Base-by-base conservation (phyloP, 768 basidiomycete genomes). In the Pleurotus cornucopiae region DNA sequence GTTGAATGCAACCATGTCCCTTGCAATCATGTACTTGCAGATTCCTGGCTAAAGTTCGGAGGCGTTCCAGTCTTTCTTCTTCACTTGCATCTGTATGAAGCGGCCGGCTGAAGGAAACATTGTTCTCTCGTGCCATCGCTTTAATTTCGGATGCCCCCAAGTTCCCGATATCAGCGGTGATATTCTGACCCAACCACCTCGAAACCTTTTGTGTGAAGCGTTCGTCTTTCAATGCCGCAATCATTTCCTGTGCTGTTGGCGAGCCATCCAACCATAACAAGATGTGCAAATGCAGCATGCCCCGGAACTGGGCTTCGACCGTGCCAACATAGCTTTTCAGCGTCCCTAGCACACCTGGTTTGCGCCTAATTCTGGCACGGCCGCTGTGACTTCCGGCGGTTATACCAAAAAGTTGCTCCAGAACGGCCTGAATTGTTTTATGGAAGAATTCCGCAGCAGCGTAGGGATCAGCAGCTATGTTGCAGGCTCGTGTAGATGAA, bases 401-500 rank as follows among this genome's bases (percentile, higher is more conserved):
- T 5, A 80, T 67, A 0, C 72, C 68, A 23, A 79, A 70, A 0
- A 80, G 20, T 0, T 52, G 57, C 6, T 69, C 59, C 0, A 79
- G 18, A 0, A 81, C 63, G 0, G 63, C 54, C 0, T 51, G 20
- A 1, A 79, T 69, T 0, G 71, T 61, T 23, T 67, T 66, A 40
- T 76, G 66, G 58, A 75, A 79, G 52, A 73, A 79, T 46, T 70
- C 65, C 0, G 76, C 73, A 0, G 77, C 64, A 0, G 74, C 76
- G 57, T 66, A 78, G 2, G 76, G 76, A 59, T 79, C 73, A 0
- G 23, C 26, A 0, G 74, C 72, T 6, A 78, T 67, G 39, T 68
- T 73, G 0, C 54, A 23, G 0, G 63, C 61, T 0, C 71, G 48
- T 2, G 56, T 20, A 0, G 20, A 38, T 2, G 56, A 52, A 20